These are phyloP conservation scores for Pinus taeda DNA, from an alignment of 75 land plant species.

Conservation along the genomic window DNA sequence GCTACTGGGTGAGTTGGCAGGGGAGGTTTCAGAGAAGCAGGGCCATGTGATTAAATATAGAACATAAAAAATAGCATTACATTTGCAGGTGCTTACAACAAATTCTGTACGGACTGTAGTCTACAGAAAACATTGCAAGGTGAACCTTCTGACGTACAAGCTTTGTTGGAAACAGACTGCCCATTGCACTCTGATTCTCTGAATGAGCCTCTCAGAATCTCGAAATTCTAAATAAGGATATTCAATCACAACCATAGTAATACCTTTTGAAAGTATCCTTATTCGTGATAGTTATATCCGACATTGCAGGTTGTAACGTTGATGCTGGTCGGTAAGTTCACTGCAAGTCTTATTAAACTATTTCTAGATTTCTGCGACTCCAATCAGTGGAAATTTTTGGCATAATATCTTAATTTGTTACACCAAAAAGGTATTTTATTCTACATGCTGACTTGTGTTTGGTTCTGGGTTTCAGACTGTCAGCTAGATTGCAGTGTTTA, in stretches of 20 bases:
- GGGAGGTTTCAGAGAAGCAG: constrained; percentile 22
- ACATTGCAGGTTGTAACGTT: not conserved
- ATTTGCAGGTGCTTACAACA: not conserved
- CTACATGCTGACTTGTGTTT: not conserved
- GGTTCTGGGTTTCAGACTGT: not conserved
- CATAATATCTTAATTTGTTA: not conserved
- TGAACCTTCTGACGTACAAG: constrained; percentile 2
- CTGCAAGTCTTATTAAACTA: not conserved
- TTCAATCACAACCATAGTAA: not conserved
- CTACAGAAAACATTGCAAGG: constrained; percentile 7
- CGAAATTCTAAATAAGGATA: not conserved
- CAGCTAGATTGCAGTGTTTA: not conserved
- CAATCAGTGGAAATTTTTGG: not conserved
- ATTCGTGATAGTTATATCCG: not conserved
- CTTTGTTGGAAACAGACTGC: not conserved
- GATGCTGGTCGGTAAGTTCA: not conserved
- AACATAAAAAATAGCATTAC: not conserved
- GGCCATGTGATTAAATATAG: not conserved
- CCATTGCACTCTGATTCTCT: not conserved
- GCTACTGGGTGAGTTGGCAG: constrained; percentile 45
- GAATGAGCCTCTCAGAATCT: not conserved
- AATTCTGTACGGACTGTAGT: not conserved
- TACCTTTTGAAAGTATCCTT: too few species aligned
- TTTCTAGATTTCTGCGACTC: not conserved
- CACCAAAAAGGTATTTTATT: not conserved